phyloP scores from a whole-genome alignment of 345 rosid genomes.

The Nasturtium officinale region DNA sequence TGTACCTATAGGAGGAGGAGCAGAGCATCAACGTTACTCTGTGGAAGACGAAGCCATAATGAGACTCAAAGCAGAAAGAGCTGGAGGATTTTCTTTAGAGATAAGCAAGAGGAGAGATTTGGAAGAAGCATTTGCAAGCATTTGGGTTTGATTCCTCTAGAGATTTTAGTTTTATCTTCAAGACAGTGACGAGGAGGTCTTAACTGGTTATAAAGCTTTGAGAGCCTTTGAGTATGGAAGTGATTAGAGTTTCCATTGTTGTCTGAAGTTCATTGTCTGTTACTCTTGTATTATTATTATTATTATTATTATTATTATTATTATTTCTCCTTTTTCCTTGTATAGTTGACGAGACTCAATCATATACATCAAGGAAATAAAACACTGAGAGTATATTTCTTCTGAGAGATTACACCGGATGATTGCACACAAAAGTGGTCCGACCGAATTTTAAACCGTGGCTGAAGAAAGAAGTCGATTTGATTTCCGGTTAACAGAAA shows the following conservation, averaged over 20 bases:
- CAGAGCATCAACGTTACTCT: conserved; percentile 59
- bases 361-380: too few relatives aligned
- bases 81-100: conserved; percentile 90
- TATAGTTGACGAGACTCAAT: too few relatives aligned
- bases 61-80: conserved; percentile 77
- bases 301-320: too few relatives aligned
- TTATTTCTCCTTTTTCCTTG: too few relatives aligned
- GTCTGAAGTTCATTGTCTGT: too few relatives aligned
- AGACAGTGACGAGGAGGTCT: too few relatives aligned
- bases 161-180: neutral
- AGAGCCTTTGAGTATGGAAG: too few relatives aligned
- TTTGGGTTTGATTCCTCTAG: conserved; percentile 64
- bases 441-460: conserved; percentile 5
- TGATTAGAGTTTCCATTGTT: too few relatives aligned
- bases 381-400: too few relatives aligned
- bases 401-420: too few relatives aligned
- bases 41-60: conserved; percentile 70
- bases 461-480: neutral
- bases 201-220: too few relatives aligned
- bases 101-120: conserved; percentile 81
- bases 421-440: neutral
- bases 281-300: too few relatives aligned
- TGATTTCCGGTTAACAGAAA: conserved; percentile 22
- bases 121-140: conserved; percentile 89
- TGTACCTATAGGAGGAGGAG: conserved; percentile 57